Evolutionary conservation across 1,139 yeast species (phyloP).

Genomic region (Chernovozyma aurita): DNA sequence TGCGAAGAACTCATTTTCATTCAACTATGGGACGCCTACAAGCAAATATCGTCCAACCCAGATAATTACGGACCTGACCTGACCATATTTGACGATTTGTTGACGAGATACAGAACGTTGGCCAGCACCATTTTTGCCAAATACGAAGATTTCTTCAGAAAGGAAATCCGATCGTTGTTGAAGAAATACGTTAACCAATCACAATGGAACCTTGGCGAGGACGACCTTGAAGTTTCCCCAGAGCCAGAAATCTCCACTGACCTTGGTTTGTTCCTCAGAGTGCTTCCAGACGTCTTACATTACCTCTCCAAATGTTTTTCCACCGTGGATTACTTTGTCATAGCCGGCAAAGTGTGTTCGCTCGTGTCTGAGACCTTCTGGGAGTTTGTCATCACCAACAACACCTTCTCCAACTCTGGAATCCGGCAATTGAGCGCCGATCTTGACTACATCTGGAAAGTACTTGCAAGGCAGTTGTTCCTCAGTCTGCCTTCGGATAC

Average conservation of each 20-base stretch:
- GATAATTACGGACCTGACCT: constrained; percentile 17
- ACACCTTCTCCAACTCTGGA: constrained; percentile 56
- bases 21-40: constrained; percentile 53
- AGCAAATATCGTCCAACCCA: constrained; percentile 18
- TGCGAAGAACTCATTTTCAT: constrained; percentile 60
- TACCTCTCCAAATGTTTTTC: constrained; percentile 28
- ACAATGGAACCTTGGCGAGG: constrained; percentile 28
- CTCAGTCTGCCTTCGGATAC: no score
- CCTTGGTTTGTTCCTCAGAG: constrained; percentile 30
- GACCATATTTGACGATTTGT: constrained; percentile 54
- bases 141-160: constrained; percentile 42
- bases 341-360: constrained; percentile 37
- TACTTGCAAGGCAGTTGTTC: constrained; percentile 19
- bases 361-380: constrained; percentile 46
- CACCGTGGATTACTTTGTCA: constrained; percentile 23
- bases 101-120: constrained; percentile 43
- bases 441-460: constrained; percentile 39
- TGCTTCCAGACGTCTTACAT: constrained; percentile 32
- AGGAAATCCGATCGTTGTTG: constrained; percentile 46
- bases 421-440: constrained; percentile 54
- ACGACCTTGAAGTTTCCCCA: constrained; percentile 10
- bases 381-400: constrained; percentile 60
- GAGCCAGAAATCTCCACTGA: constrained; percentile 26
- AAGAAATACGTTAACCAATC: constrained; percentile 47
- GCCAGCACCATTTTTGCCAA: constrained; percentile 33